Evolutionary conservation across 768 basidiomycete genomes (phyloP).

Genomic region (Leccinum rimulosum): DNA sequence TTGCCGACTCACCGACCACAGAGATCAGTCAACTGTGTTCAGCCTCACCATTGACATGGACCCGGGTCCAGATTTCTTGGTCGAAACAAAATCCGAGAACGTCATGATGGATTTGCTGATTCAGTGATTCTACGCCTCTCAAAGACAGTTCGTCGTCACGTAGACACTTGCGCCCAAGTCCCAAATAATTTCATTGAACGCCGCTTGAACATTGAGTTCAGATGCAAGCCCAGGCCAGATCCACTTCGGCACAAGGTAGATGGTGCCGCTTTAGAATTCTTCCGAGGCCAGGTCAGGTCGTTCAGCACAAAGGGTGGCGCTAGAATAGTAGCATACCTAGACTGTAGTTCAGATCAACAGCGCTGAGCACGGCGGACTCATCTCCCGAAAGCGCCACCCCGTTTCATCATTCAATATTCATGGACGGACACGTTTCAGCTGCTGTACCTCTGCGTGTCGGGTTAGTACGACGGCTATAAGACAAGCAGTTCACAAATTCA

Average conservation of each 20-base stretch:
- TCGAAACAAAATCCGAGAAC: not conserved
- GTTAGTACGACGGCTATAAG: not conserved
- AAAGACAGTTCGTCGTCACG: not conserved
- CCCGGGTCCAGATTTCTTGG: not conserved
- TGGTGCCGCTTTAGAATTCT: not conserved
- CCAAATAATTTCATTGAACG: not conserved
- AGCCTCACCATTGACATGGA: not conserved
- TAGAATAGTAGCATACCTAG: not conserved
- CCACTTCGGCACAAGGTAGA: not conserved
- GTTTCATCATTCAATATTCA: not conserved
- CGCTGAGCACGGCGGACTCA: not conserved
- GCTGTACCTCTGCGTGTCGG: too few relatives aligned
- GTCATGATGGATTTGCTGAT: not conserved
- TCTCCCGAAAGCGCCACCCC: not conserved
- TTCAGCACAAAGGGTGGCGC: not conserved
- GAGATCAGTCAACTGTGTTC: not conserved
- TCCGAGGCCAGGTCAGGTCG: not conserved
- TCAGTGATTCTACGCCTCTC: too few relatives aligned
- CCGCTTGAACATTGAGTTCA: too few relatives aligned
- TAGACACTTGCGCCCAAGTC: not conserved
- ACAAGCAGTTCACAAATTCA: not conserved
- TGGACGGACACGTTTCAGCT: not conserved
- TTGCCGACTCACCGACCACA: too few relatives aligned
- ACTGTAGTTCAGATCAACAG: not conserved
- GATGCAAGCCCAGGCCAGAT: too few relatives aligned